Evolutionary conservation across 495 filamentous ascomycete genomes (phyloP).

Genomic region (Hapsidospora chrysogenum): DNA sequence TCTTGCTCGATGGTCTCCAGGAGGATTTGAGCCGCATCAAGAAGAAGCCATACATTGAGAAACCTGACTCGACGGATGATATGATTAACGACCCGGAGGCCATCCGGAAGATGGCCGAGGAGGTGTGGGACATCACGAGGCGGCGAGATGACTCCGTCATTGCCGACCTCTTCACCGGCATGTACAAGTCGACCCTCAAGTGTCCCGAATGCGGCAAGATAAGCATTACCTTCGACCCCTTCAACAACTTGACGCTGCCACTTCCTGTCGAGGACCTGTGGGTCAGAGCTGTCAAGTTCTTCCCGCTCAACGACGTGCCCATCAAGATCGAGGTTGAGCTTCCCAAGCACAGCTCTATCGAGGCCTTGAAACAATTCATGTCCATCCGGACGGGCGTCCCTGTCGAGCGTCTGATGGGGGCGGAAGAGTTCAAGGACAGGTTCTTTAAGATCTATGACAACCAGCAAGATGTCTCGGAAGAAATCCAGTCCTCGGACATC

Average conservation of each 20-base stretch:
- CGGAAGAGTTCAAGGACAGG: slow-evolving; percentile 61
- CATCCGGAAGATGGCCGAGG: slow-evolving; percentile 65
- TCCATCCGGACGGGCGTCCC: slow-evolving; percentile 46
- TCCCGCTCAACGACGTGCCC: slow-evolving; percentile 46
- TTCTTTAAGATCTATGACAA: slow-evolving; percentile 78
- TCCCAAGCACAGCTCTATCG: slow-evolving; percentile 63
- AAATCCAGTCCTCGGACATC: slow-evolving; percentile 45
- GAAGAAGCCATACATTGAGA: slow-evolving; percentile 95
- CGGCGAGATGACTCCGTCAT: slow-evolving; percentile 88
- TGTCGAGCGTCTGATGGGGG: slow-evolving; percentile 45
- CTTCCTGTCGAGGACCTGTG: slow-evolving; percentile 71
- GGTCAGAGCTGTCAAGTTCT: slow-evolving; percentile 54
- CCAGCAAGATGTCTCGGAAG: slow-evolving; percentile 44
- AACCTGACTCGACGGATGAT: slow-evolving; percentile 92
- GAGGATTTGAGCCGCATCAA: slow-evolving; percentile 87
- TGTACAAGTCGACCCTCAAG: slow-evolving; percentile 93
- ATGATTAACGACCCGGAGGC: slow-evolving; percentile 72
- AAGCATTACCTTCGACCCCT: slow-evolving; percentile 97
- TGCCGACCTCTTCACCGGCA: slow-evolving; percentile 85
- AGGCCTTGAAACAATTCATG: slow-evolving; percentile 57
- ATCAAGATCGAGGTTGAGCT: slow-evolving; percentile 69
- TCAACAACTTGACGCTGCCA: slow-evolving; percentile 84
- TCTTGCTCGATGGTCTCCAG: slow-evolving; percentile 83
- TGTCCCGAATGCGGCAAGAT: slow-evolving; percentile 87
- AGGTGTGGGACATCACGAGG: slow-evolving; percentile 83